Evolutionary conservation across 139 green algal species (phyloP), one percentile per base, ranked within the genome.

Genomic region (Asterochloris sp.): DNA sequence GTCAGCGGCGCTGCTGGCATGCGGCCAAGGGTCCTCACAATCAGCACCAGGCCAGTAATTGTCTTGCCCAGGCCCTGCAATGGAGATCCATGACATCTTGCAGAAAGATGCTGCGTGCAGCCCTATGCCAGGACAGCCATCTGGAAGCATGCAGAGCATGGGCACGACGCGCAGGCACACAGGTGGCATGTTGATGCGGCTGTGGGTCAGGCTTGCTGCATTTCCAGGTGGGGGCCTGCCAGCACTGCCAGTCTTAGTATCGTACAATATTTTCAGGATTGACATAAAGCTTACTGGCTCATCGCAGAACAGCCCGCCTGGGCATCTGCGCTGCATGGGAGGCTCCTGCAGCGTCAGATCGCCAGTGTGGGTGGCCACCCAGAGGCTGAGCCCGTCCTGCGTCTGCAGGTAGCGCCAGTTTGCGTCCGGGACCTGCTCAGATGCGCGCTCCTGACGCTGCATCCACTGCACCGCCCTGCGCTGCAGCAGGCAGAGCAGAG

Each of bases 41-140:
- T 91, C 16, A 98, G 88, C 2, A 88, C 88, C 27, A 99, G 78
- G 1, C 85, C 88, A 1, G 92, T 98, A 21, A 96, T 86, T 10
- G 96, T 98, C 87, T 98, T 98, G 26, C 96, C 96, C 28, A 98
- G 89, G 4, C 96, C 96, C 79, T 95, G 88, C 79, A 83, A n/a
- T 24, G 21, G 24, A 85, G 38, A 6, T 54, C 6, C 38, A 54
- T 10, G 38, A 54, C 38, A 54, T 54, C 38, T 54, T 2, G 38
- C 38, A 54, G 38, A 54, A 6, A 54, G 38, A 54, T 54, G 38
- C 6, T 6, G 38, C 38, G 38, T 54, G 38, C 38, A 54, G 38
- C 38, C 38, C 38, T 6, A 54, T 54, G 38, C 38, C 38, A 54
- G 38, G 38, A 54, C 38, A 54, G 38, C 38, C 38, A 6, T 54